Base-by-base conservation (phyloP, 345 rosid species). In the Hibiscus syriacus region DNA sequence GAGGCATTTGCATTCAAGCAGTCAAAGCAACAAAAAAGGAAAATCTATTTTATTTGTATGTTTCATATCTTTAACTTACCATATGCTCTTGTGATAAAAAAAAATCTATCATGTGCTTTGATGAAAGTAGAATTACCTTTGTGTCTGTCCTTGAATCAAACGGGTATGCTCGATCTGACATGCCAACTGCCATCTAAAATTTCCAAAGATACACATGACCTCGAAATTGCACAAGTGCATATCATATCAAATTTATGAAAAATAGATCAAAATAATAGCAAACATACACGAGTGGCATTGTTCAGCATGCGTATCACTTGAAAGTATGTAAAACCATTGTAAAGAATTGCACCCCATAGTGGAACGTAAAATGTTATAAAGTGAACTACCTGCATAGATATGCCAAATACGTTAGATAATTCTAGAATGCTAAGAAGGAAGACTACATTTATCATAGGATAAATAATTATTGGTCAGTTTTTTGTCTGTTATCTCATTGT, bases 221-320 rank as follows among this genome's bases (percentile, higher is more conserved):
- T 73, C 12, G 39, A 52, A 66, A 29, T 22, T 46, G 67, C 11
- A 38, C 14, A 43, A n/a, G 55, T 12, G 20, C 3, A 19, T 10
- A 39, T 17, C 70, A 46, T 45, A 38, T 60, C 6, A n/a, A 13
- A 46, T 34, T 23, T 36, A 45, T 32, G 36, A 67, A 41, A n/a
- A 13, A 13, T 55, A 58, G 50, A 59, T 19, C 7, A 26, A 11
- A 49, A 66, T 53, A n/a, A 17, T 45, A 10, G 32, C 20, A 1
- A 38, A 71, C 90, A 41, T 85, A 90, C 98, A 26, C 89, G 97
- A 50, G 93, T 87, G 38, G 92, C 98, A 59, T 92, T 92, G 81
- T 88, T 87, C 64, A 90, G 82, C 98, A 92, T 92, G 67, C 97
- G 86, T 70, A 90, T 92, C 75, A 92, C 98, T 80, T 92, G 98